Evolutionary conservation across 192 early-diverging fungal species (phyloP).

Genomic region (Coemansia furcata): DNA sequence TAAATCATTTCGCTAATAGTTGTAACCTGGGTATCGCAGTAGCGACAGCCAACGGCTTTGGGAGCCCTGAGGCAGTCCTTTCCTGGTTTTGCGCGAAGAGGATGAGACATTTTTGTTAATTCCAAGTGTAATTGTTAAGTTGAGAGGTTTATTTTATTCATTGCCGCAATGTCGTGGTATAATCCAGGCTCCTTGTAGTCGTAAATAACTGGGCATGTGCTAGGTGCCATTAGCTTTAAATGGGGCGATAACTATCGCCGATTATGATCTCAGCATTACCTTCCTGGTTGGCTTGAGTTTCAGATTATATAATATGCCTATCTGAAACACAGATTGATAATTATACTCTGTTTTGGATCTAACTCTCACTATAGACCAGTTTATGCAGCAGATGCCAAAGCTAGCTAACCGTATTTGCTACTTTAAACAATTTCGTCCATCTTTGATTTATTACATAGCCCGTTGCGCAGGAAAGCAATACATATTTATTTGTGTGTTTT

Average conservation of each 20-base stretch:
- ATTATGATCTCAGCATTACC: background rate
- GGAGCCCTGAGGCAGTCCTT: background rate
- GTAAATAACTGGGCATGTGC: background rate
- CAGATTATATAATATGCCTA: background rate
- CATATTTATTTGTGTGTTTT: too few relatives aligned
- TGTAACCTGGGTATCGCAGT: background rate
- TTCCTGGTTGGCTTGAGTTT: background rate
- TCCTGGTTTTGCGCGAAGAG: background rate
- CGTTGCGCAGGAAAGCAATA: background rate
- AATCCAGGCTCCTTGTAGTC: background rate
- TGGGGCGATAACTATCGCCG: background rate
- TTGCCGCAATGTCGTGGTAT: background rate
- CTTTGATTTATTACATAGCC: background rate
- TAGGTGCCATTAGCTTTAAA: background rate
- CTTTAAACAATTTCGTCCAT: background rate
- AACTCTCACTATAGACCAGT: too few relatives aligned
- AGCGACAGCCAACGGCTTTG: background rate
- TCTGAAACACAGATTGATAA: background rate
- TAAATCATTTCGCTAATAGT: background rate
- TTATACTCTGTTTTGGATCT: too few relatives aligned
- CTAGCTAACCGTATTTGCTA: background rate
- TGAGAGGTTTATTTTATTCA: background rate
- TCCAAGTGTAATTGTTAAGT: background rate
- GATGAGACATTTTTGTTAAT: background rate
- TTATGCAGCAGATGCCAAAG: background rate